These are phyloP conservation scores for Didymella arachidicola DNA, from an alignment of 2,329 filamentous ascomycete genomes.

Conservation along the genomic window DNA sequence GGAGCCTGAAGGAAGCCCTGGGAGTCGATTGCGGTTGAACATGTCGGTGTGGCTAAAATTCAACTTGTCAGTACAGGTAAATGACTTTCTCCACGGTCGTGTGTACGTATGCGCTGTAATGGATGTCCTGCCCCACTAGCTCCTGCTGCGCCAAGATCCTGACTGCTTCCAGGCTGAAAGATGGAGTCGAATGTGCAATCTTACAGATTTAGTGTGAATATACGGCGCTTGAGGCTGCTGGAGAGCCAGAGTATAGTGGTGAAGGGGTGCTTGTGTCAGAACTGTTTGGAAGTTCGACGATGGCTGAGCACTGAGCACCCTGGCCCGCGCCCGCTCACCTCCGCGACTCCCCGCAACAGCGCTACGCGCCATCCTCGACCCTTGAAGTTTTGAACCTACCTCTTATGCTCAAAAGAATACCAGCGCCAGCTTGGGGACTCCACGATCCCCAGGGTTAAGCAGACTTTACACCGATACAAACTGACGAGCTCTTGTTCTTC, in stretches of 20 bases:
- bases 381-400: neutral
- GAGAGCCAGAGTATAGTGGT: conserved; percentile 11
- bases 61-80: neutral
- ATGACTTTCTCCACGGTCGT: neutral
- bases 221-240: neutral
- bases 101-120: conserved; percentile 25
- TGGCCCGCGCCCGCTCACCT: conserved; percentile 20
- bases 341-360: conserved; percentile 15
- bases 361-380: conserved; percentile 11
- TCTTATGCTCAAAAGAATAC: too few relatives aligned
- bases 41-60: conserved; percentile 44
- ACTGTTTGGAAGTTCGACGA: conserved; percentile 25
- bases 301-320: conserved; percentile 6
- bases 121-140: neutral
- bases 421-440: too few relatives aligned
- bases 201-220: neutral
- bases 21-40: conserved; percentile 66
- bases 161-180: neutral
- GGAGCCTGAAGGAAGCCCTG: conserved; percentile 54
- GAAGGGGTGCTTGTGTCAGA: conserved; percentile 29
- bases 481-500: too few relatives aligned
- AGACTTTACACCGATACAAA: too few relatives aligned
- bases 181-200: neutral
- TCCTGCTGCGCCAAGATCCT: neutral
- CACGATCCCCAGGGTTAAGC: too few relatives aligned